Percentiles rank a stretch among this genome's conserved stretches.
Evolutionary conservation across 2,329 filamentous ascomycete species (phyloP).

Genomic region (Hansfordia pulvinata): DNA sequence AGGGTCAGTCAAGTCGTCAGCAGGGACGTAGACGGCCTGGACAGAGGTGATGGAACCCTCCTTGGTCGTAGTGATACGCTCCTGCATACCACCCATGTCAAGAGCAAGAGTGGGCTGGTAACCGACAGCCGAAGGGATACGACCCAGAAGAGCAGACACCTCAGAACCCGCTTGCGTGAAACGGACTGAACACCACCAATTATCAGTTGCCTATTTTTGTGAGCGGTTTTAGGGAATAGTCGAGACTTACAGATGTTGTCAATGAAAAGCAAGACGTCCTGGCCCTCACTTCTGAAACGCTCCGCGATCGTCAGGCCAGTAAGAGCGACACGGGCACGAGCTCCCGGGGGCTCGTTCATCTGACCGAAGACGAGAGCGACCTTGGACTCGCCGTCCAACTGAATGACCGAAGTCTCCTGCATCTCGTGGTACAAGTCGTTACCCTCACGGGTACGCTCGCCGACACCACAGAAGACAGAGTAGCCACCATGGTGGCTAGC

Average conservation of each 20-base stretch:
- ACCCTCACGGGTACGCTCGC: constrained; percentile 99
- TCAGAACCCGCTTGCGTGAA: constrained; percentile 99
- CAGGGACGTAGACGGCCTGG: constrained; percentile 99
- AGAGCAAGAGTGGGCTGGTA: constrained; percentile 98
- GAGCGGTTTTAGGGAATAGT: background rate
- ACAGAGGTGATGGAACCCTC: constrained; percentile 99
- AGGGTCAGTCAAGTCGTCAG: constrained; percentile 99
- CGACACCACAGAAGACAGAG: constrained; percentile 99
- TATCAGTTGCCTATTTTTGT: constrained; percentile 11
- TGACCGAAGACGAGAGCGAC: constrained; percentile 98
- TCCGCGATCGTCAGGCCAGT: constrained; percentile 75
- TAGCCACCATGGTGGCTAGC: constrained; percentile 99
- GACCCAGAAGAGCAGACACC: constrained; percentile 96
- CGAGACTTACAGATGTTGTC: background rate
- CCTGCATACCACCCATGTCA: constrained; percentile 99
- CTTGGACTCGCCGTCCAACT: constrained; percentile 98
- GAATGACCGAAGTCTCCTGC: constrained; percentile 99
- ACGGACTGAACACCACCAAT: constrained; percentile 76
- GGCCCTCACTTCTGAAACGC: constrained; percentile 72
- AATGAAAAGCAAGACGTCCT: constrained; percentile 54
- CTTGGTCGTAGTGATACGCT: constrained; percentile 98
- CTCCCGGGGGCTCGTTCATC: constrained; percentile 99
- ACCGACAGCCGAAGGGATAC: constrained; percentile 99
- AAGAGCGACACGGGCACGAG: constrained; percentile 98
- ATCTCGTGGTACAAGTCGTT: constrained; percentile 99